Evolutionary conservation across 257 asterid species (phyloP), one percentile per base, ranked within the genome.

Genomic region (Nicotiana tomentosiformis): DNA sequence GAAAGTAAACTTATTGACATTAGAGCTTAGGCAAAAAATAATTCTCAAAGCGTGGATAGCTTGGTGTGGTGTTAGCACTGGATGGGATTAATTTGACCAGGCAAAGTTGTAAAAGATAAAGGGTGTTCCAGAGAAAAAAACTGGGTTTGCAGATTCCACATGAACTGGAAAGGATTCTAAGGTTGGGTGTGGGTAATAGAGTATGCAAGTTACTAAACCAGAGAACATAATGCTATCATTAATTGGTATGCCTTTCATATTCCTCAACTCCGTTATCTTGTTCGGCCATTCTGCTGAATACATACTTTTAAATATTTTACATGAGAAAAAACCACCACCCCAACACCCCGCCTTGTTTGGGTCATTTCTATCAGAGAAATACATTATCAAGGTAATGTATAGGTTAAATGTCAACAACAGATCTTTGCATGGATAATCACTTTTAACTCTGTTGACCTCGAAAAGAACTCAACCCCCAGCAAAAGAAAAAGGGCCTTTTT

Each of bases 391-490:
- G 26, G 61, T 51, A 76, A 23, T 20, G 26, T 15, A 49, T 14
- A 72, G 37, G 78, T 72, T 23, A 74, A 51, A 26, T 51, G 46
- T 51, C 80, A 76, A 16, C 43, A 51, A 51, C 64, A 76, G 46
- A 76, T 8, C 5, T 51, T 29, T 76, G 46, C 80, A 51, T 29
- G 17, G 29, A 51, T 26, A 51, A 51, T 46, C 64, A 76, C 64
- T 76, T 15, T 53, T 53, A 76, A 76, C 65, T 51, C 43, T 53
- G 55, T 76, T 51, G 46, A 51, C 26, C 80, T 76, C 9, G 80
- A 76, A 53, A 76, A 53, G 80, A 51, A 76, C 80, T 53, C 23
- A 74, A 74, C 65, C 53, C 17, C 65, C 80, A 76, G 46, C 17
- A 15, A 23, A 26, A 76, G 8, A 43, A 32, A 32, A 32, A 32